Percentiles rank a stretch among this genome's conserved stretches.
These are phyloP conservation scores for Fusarium lyarnte DNA, from an alignment of 2,329 filamentous ascomycete species.

Conservation along the genomic window DNA sequence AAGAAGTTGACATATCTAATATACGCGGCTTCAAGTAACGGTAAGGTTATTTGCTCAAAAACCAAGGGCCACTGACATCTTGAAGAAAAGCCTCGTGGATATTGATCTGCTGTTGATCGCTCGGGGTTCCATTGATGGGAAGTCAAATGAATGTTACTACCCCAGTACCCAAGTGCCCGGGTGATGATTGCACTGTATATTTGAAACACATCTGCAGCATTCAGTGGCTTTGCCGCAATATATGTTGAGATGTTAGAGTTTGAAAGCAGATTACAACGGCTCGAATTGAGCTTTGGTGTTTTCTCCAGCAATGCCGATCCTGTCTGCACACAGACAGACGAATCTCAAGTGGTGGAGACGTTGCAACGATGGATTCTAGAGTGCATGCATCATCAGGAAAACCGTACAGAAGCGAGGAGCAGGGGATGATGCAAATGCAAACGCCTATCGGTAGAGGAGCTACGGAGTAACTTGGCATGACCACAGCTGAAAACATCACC, in stretches of 20 bases:
- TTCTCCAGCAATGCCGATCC: background rate
- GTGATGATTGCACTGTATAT: conserved; percentile 1
- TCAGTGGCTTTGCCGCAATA: background rate
- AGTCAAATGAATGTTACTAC: conserved; percentile 11
- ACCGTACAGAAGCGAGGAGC: conserved; percentile 23
- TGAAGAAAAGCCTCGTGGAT: conserved; percentile 3
- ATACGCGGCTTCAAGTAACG: background rate
- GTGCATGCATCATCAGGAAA: conserved; percentile 25
- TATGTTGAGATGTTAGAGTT: background rate
- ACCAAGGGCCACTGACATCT: conserved; percentile 7
- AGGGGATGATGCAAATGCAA: background rate
- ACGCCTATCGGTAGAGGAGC: background rate
- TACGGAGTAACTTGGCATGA: background rate
- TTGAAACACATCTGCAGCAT: conserved; percentile 24
- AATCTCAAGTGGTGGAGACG: background rate
- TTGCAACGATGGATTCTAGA: conserved; percentile 9
- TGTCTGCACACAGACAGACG: background rate
- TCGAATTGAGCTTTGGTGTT: background rate
- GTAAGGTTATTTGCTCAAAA: background rate
- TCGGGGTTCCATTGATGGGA: background rate
- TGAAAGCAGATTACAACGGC: conserved; percentile 2
- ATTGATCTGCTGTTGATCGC: conserved; percentile 5
- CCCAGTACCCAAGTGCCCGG: background rate
- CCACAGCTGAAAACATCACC: conserved; percentile 10
- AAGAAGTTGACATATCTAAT: background rate